Percentiles rank a stretch among this genome's conserved stretches.
phyloP scores from a whole-genome alignment of 352 stramenopile species.

The Pythium brachiatum region DNA sequence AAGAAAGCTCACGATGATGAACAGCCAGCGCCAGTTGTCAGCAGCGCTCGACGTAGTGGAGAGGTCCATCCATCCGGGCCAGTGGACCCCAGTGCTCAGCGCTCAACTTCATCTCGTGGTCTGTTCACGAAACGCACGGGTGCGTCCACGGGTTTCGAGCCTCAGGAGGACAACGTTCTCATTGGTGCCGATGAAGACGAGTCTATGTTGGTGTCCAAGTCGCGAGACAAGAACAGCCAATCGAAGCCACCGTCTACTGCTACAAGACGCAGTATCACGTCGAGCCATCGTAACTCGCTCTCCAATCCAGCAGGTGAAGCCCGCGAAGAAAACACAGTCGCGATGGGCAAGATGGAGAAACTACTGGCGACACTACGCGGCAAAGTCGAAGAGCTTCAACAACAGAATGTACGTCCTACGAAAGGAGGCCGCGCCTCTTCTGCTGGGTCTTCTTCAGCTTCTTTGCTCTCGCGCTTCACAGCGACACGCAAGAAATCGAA shows the following conservation, averaged over 20 bases:
- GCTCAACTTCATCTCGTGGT: constrained; percentile 45
- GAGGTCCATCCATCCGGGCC: neutral
- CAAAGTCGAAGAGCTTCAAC: constrained; percentile 69
- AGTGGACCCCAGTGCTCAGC: constrained; percentile 20
- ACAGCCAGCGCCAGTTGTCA: neutral
- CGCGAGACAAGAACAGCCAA: constrained; percentile 5
- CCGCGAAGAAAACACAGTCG: neutral
- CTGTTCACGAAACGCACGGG: constrained; percentile 52
- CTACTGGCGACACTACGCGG: constrained; percentile 47
- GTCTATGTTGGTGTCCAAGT: constrained; percentile 15
- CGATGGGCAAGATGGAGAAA: constrained; percentile 48
- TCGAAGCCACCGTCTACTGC: neutral
- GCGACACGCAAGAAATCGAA: constrained; percentile 15
- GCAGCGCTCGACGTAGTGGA: neutral
- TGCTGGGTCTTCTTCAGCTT: constrained; percentile 6
- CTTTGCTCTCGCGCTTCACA: constrained; percentile 20
- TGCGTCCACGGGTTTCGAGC: constrained; percentile 29
- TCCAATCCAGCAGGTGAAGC: neutral
- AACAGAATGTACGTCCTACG: constrained; percentile 61
- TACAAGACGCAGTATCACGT: neutral
- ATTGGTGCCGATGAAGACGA: constrained; percentile 56
- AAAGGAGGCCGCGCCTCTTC: neutral
- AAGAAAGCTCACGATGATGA: neutral
- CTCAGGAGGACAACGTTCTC: constrained; percentile 64
- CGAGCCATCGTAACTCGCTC: constrained; percentile 1